phyloP scores from a whole-genome alignment of 768 basidiomycete species.

The Amanita rubescens region DNA sequence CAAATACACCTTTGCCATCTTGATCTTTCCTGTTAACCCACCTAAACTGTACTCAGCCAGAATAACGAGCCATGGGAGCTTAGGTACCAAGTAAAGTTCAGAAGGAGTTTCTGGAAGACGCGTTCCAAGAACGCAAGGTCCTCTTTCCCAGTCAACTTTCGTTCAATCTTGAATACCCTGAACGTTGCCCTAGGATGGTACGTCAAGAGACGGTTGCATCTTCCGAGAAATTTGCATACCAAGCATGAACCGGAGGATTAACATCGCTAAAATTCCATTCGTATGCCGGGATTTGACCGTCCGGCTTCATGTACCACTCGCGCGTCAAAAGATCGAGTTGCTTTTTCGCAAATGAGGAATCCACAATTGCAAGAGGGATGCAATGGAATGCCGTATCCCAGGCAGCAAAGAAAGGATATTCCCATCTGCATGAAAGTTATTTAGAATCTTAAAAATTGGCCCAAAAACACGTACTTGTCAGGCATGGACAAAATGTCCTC shows the following conservation, averaged over 20 bases:
- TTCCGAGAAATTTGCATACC: constrained; percentile 36
- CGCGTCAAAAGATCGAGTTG: constrained; percentile 93
- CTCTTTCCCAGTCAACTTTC: constrained; percentile 87
- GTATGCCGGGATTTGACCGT: constrained; percentile 97
- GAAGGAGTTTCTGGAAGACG: constrained; percentile 93
- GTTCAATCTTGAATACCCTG: constrained; percentile 98
- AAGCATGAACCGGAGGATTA: constrained; percentile 98
- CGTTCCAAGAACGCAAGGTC: constrained; percentile 92
- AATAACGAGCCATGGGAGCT: not conserved
- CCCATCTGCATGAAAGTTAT: constrained; percentile 54
- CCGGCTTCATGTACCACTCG: constrained; percentile 99
- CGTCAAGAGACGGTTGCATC: constrained; percentile 1
- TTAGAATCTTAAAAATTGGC: not conserved
- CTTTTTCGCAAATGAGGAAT: constrained; percentile 94
- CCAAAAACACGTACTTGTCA: constrained; percentile 65
- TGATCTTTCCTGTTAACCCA: constrained; percentile 99
- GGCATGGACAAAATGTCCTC: constrained; percentile 98
- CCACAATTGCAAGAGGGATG: constrained; percentile 93
- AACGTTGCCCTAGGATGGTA: constrained; percentile 71
- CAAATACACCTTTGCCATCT: constrained; percentile 93
- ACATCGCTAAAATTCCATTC: constrained; percentile 99
- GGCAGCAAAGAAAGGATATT: constrained; percentile 98
- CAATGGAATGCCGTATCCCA: constrained; percentile 99
- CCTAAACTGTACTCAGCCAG: constrained; percentile 31
- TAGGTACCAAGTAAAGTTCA: constrained; percentile 91